Evolutionary conservation across 2,329 filamentous ascomycete species (phyloP).

Genomic region (Fusarium torulosum): DNA sequence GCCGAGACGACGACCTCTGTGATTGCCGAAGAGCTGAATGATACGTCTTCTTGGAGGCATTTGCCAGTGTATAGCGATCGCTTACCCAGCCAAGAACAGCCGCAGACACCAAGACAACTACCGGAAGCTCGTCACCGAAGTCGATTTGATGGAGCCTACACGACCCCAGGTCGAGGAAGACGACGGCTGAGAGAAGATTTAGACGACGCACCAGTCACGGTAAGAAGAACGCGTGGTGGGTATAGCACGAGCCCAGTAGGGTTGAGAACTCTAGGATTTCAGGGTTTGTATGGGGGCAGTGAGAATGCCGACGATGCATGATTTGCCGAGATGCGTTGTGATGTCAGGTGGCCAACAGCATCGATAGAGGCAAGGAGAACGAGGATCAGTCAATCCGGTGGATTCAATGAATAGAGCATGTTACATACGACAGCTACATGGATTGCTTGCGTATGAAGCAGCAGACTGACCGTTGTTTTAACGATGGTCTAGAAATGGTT

Average conservation of each 20-base stretch:
- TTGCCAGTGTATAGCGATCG: slow-evolving; percentile 43
- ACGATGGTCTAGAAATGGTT: neutral
- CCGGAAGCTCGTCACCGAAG: slow-evolving; percentile 46
- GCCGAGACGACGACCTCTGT: neutral
- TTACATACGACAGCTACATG: neutral
- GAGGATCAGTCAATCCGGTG: slow-evolving; percentile 13
- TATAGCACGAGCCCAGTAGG: slow-evolving; percentile 54
- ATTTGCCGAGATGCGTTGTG: slow-evolving; percentile 20
- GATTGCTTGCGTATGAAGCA: neutral
- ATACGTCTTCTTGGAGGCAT: slow-evolving; percentile 7
- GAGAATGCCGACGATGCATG: slow-evolving; percentile 61
- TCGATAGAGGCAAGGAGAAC: slow-evolving; percentile 12
- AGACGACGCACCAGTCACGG: slow-evolving; percentile 3
- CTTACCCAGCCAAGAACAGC: slow-evolving; percentile 31
- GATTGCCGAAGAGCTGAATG: slow-evolving; percentile 6
- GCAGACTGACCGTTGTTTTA: neutral
- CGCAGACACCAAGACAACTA: slow-evolving; percentile 43
- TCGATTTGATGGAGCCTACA: slow-evolving; percentile 40
- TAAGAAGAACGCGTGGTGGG: slow-evolving; percentile 32
- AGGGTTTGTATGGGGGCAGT: slow-evolving; percentile 61
- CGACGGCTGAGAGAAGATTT: slow-evolving; percentile 15
- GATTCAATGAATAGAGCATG: slow-evolving; percentile 17
- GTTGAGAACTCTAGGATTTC: slow-evolving; percentile 59
- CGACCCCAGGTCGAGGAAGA: slow-evolving; percentile 35
- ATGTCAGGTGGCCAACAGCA: slow-evolving; percentile 13